Conservation (phyloP, 805 yeast species). For the Wickerhamiella azymoides region DNA sequence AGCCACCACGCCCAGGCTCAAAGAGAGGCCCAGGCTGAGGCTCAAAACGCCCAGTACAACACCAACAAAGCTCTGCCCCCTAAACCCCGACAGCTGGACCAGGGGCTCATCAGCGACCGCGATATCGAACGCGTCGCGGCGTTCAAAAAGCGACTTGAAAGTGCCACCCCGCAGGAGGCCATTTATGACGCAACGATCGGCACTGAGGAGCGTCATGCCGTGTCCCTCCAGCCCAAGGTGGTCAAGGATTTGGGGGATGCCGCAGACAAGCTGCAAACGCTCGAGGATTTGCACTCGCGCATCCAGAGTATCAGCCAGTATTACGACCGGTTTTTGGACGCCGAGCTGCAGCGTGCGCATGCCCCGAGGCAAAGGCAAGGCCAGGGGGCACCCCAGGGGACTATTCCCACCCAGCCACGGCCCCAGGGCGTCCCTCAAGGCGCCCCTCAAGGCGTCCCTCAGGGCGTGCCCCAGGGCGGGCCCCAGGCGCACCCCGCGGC, state of each 20-base stretch:
- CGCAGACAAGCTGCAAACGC: conserved; percentile 15
- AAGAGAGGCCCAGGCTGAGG: background rate
- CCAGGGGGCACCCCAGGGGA: background rate
- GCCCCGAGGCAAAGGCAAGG: background rate
- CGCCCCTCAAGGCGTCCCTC: no score
- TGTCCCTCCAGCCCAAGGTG: conserved; percentile 16
- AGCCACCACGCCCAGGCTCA: background rate
- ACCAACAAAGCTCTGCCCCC: background rate
- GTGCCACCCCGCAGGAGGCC: conserved; percentile 17
- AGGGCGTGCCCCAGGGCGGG: no score
- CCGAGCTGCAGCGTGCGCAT: conserved; percentile 15
- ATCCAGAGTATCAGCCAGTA: conserved; percentile 16
- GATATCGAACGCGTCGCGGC: conserved; percentile 11
- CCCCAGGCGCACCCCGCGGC: background rate
- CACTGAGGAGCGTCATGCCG: conserved; percentile 13
- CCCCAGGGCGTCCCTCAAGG: background rate
- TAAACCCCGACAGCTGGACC: conserved; percentile 2
- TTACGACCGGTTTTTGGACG: conserved; percentile 18
- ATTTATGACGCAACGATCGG: conserved; percentile 14
- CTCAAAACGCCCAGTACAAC: background rate
- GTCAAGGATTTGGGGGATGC: conserved; percentile 15
- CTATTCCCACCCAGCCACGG: background rate
- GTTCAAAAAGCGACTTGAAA: conserved; percentile 9
- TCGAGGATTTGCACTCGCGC: conserved; percentile 19
- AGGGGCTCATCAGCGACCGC: conserved; percentile 2